phyloP scores from a whole-genome alignment of 805 yeast species.

The Zygosaccharomyces siamensis region DNA sequence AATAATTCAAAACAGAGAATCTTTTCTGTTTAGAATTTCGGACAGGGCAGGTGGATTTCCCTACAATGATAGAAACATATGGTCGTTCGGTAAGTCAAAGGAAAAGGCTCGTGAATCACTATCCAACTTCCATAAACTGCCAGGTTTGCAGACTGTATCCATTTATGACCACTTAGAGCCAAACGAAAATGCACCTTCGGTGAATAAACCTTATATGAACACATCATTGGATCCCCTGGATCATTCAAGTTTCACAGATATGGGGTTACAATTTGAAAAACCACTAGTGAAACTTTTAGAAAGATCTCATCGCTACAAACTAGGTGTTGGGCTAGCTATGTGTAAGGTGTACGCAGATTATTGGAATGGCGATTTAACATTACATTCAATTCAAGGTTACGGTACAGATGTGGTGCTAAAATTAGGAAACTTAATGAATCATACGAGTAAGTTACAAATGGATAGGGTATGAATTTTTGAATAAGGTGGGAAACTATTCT shows the following conservation, averaged over 20 bases:
- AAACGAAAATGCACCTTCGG: slow-evolving; percentile 4
- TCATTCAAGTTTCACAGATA: slow-evolving; percentile 29
- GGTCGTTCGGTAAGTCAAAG: slow-evolving; percentile 83
- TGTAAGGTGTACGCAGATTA: slow-evolving; percentile 90
- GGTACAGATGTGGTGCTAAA: slow-evolving; percentile 86
- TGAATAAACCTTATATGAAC: slow-evolving; percentile 24
- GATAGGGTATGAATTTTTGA: slow-evolving; percentile 53
- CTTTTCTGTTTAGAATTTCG: slow-evolving; percentile 70
- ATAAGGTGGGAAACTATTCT: not conserved
- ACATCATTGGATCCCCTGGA: slow-evolving; percentile 39
- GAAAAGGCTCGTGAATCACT: slow-evolving; percentile 54
- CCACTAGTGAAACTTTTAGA: slow-evolving; percentile 62
- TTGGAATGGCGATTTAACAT: slow-evolving; percentile 88
- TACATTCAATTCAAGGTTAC: slow-evolving; percentile 82
- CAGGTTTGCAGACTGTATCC: slow-evolving; percentile 48
- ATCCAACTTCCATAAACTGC: slow-evolving; percentile 62
- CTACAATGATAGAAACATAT: slow-evolving; percentile 49
- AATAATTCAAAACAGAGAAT: slow-evolving; percentile 59
- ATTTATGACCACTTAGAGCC: slow-evolving; percentile 29
- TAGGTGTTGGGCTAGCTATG: slow-evolving; percentile 90
- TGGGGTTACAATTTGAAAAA: slow-evolving; percentile 27
- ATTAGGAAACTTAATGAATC: slow-evolving; percentile 70
- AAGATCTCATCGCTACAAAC: slow-evolving; percentile 66
- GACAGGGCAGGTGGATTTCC: slow-evolving; percentile 90
- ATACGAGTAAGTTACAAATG: slow-evolving; percentile 56